These are phyloP conservation scores for Solanum chiquidenum DNA, from an alignment of 257 asterid species.

Conservation along the genomic window DNA sequence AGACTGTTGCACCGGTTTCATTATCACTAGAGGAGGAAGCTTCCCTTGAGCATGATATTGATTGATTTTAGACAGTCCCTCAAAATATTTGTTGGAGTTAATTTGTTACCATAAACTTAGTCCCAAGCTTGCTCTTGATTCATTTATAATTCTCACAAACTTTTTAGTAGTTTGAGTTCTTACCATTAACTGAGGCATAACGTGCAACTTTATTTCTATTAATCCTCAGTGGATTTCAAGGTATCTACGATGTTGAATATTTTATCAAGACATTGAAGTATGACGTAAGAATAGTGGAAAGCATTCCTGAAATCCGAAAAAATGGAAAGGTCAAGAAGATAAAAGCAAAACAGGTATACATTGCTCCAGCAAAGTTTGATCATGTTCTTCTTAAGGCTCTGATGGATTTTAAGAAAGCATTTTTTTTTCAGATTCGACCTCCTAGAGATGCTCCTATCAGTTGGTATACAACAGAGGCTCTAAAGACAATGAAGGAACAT, in stretches of 20 bases:
- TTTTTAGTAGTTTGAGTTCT: background rate
- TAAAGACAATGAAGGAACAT: constrained; percentile 82
- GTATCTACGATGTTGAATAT: constrained; percentile 89
- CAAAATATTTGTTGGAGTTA: background rate
- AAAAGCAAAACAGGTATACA: constrained; percentile 69
- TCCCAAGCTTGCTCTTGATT: background rate
- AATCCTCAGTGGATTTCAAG: constrained; percentile 72
- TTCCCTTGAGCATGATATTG: background rate
- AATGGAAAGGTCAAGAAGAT: constrained; percentile 86
- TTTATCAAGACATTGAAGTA: constrained; percentile 75
- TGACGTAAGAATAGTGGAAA: constrained; percentile 84
- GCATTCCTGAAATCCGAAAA: constrained; percentile 66
- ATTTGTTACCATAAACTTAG: background rate
- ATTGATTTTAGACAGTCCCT: background rate
- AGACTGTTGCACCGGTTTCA: background rate
- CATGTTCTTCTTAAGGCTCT: constrained; percentile 1
- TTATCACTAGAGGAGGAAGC: background rate
- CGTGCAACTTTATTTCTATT: constrained; percentile 7
- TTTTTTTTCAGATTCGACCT: constrained; percentile 59
- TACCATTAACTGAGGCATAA: background rate
- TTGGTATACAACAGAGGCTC: constrained; percentile 82
- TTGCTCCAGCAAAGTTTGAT: constrained; percentile 2
- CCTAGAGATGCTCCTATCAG: constrained; percentile 92
- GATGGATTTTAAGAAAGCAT: constrained; percentile 6
- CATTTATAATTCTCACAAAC: background rate